Percentiles rank a stretch among this genome's conserved stretches.
These are phyloP conservation scores for Hebeloma cylindrosporum DNA, from an alignment of 768 basidiomycete species.

Conservation along the genomic window DNA sequence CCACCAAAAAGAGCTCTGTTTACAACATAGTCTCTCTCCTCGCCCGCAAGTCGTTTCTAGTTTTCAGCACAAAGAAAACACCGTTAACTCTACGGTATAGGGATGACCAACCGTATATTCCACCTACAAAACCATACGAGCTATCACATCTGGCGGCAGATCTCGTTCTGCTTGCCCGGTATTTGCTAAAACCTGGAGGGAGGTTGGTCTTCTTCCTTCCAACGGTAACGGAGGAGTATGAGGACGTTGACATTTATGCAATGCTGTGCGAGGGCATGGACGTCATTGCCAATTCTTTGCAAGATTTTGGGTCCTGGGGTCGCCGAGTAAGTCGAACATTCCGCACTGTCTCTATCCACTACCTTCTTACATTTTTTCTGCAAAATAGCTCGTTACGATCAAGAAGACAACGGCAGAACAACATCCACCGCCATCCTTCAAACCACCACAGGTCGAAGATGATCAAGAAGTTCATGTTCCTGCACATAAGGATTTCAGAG, in stretches of 20 bases:
- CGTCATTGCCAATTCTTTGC: slow-evolving; percentile 83
- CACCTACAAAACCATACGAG: slow-evolving; percentile 91
- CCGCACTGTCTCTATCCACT: background rate
- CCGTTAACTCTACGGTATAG: slow-evolving; percentile 25
- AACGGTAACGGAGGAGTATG: slow-evolving; percentile 88
- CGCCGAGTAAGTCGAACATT: slow-evolving; percentile 61
- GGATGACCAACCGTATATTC: slow-evolving; percentile 73
- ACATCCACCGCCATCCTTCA: slow-evolving; percentile 58
- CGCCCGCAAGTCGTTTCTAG: slow-evolving; percentile 46
- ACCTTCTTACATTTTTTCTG: background rate
- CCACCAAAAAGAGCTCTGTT: slow-evolving; percentile 35
- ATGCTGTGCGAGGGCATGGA: slow-evolving; percentile 88
- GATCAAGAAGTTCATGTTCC: slow-evolving; percentile 48
- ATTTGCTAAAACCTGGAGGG: slow-evolving; percentile 81
- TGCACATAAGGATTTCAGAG: slow-evolving; percentile 86
- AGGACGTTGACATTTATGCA: slow-evolving; percentile 77
- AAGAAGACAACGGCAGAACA: slow-evolving; percentile 55
- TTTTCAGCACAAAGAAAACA: background rate
- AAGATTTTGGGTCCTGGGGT: slow-evolving; percentile 96
- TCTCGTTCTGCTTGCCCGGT: slow-evolving; percentile 78
- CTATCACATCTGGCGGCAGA: slow-evolving; percentile 80
- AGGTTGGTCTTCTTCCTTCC: slow-evolving; percentile 95
- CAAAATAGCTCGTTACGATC: slow-evolving; percentile 83
- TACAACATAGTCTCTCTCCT: slow-evolving; percentile 37
- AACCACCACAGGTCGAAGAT: slow-evolving; percentile 21